Evolutionary conservation across 139 green algal genomes (phyloP).

Genomic region (Chlamydomonas schloesseri): DNA sequence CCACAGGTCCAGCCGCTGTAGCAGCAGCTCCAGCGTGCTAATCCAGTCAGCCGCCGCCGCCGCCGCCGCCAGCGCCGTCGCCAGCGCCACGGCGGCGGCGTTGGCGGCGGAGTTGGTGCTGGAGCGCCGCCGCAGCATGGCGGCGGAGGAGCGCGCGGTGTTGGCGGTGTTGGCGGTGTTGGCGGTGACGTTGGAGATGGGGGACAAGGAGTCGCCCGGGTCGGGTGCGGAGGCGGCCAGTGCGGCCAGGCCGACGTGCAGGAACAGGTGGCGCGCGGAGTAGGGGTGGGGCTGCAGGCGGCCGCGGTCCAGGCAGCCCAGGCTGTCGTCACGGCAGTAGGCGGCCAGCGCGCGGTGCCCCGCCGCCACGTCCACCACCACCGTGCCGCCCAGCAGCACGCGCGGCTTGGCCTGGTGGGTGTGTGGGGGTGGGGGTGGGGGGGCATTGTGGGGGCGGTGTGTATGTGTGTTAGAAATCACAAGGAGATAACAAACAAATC

Average conservation of each 20-base stretch:
- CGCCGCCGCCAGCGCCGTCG: neutral
- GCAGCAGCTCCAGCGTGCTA: slow-evolving; percentile 19
- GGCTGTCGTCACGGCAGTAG: slow-evolving; percentile 18
- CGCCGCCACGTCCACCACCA: slow-evolving; percentile 15
- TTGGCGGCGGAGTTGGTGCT: neutral
- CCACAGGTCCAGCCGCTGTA: slow-evolving; percentile 41
- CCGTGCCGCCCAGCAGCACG: slow-evolving; percentile 2
- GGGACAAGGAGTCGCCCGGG: neutral
- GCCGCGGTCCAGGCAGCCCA: slow-evolving; percentile 25
- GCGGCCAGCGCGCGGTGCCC: slow-evolving; percentile 11
- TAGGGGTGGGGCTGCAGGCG: neutral
- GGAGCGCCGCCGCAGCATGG: neutral
- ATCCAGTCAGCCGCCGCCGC: slow-evolving; percentile 21
- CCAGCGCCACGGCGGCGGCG: neutral
- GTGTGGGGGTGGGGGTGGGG: neutral
- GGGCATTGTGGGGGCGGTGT: neutral
- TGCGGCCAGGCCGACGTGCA: slow-evolving; percentile 26
- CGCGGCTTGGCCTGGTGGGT: neutral
- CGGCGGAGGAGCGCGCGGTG: neutral
- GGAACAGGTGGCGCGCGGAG: slow-evolving; percentile 20
- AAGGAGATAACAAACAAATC: too few species aligned
- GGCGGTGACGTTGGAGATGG: slow-evolving; percentile 6
- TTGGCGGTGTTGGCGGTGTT: neutral
- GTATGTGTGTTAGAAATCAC: neutral
- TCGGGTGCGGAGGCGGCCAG: slow-evolving; percentile 12